These are phyloP conservation scores for Didymella glomerata DNA, from an alignment of 2,329 filamentous ascomycete genomes.

Conservation along the genomic window DNA sequence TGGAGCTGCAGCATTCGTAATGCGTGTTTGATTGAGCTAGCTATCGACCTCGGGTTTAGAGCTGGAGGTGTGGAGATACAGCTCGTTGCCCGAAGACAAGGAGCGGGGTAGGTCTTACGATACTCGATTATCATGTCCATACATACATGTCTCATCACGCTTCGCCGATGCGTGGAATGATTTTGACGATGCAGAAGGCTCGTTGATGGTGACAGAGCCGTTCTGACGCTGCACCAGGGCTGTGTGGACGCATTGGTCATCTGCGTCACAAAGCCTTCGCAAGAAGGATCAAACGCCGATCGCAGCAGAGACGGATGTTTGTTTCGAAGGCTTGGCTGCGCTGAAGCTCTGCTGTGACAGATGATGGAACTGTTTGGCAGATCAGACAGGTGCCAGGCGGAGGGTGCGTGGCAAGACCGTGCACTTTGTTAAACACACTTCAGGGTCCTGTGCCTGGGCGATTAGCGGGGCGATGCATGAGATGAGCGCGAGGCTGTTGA, in stretches of 20 bases:
- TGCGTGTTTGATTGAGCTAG: conserved; percentile 9
- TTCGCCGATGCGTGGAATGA: background rate
- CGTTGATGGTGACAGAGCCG: background rate
- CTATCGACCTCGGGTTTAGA: conserved; percentile 19
- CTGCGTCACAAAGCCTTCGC: background rate
- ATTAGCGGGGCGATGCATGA: conserved; percentile 12
- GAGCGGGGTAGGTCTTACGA: conserved; percentile 17
- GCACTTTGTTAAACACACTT: conserved; percentile 2
- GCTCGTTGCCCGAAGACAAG: conserved; percentile 1
- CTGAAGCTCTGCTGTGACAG: conserved; percentile 1
- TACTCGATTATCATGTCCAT: background rate
- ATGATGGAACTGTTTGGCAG: conserved; percentile 1
- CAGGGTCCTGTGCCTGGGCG: conserved; percentile 12
- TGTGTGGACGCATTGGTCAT: background rate
- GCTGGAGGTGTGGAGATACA: conserved; percentile 12
- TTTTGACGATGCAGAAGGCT: background rate
- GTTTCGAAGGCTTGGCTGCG: background rate
- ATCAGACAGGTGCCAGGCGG: conserved; percentile 1
- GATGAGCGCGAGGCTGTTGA: background rate
- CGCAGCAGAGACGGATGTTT: background rate
- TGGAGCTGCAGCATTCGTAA: background rate
- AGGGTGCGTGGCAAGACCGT: conserved; percentile 1
- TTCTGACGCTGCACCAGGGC: conserved; percentile 1
- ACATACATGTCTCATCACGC: background rate
- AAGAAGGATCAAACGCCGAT: background rate